phyloP scores from a whole-genome alignment of 257 asterid species.

The Ehretia macrophylla region DNA sequence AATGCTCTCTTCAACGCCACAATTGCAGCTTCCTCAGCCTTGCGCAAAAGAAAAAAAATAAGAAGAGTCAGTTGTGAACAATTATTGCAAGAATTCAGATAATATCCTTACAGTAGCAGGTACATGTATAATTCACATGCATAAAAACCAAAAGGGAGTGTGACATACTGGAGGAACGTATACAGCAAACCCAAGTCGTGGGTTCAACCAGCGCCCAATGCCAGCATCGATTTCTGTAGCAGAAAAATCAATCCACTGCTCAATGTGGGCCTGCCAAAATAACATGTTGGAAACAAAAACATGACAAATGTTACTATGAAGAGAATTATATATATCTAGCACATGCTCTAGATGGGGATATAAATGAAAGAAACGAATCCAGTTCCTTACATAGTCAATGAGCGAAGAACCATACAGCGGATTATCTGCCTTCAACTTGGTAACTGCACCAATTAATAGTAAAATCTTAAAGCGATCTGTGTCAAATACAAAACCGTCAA shows the following conservation, averaged over 20 bases:
- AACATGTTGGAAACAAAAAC: neutral
- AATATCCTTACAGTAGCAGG: neutral
- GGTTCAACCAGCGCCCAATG: conserved; percentile 50
- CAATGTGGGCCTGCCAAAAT: conserved; percentile 51
- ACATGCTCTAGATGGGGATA: neutral
- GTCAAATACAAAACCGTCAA: neutral
- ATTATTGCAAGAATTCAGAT: neutral
- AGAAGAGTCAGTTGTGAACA: neutral
- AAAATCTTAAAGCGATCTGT: neutral
- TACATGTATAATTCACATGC: neutral
- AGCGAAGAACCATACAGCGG: conserved; percentile 62
- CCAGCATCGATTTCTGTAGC: conserved; percentile 53
- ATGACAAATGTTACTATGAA: neutral
- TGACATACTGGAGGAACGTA: conserved; percentile 53
- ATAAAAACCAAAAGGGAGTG: neutral
- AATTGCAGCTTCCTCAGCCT: conserved; percentile 82
- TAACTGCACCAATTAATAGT: conserved; percentile 37
- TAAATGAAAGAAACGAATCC: neutral
- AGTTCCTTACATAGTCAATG: conserved; percentile 61
- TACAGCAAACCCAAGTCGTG: conserved; percentile 48
- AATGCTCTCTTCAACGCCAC: conserved; percentile 63
- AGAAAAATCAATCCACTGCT: conserved; percentile 84
- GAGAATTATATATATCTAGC: neutral
- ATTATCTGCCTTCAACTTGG: conserved; percentile 40
- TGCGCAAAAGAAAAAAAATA: neutral